Percentiles rank a stretch among this genome's conserved stretches.
Evolutionary conservation across 257 asterid genomes (phyloP).

Genomic region (Rauvolfia tetraphylla): DNA sequence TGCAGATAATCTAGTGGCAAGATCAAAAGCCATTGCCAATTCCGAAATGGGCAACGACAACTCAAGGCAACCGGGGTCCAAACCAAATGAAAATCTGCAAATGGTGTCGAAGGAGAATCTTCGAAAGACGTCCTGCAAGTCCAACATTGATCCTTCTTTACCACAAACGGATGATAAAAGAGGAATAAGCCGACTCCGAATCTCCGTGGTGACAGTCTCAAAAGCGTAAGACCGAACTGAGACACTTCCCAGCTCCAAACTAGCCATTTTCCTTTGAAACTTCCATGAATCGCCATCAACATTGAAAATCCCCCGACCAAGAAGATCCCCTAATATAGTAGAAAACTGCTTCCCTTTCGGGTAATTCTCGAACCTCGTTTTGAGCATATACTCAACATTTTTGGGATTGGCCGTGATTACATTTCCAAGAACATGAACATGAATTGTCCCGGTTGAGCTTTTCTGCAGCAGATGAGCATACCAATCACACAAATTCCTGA

Average conservation of each 20-base stretch:
- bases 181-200: conserved; percentile 54
- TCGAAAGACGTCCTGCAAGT: conserved; percentile 70
- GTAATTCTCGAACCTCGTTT: conserved; percentile 54
- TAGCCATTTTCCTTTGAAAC: conserved; percentile 71
- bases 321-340: conserved; percentile 54
- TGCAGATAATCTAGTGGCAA: conserved; percentile 68
- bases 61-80: conserved; percentile 62
- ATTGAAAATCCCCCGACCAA: conserved; percentile 81
- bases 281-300: conserved; percentile 84
- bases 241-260: conserved; percentile 54
- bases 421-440: conserved; percentile 61
- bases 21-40: conserved; percentile 58
- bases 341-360: conserved; percentile 75
- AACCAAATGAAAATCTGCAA: conserved; percentile 63
- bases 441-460: conserved; percentile 62
- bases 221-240: conserved; percentile 61
- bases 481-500: conserved; percentile 75
- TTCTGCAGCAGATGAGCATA: conserved; percentile 57
- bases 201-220: conserved; percentile 40
- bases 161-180: conserved; percentile 26
- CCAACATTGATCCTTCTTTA: conserved; percentile 17
- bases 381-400: conserved; percentile 69
- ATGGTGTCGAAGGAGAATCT: conserved; percentile 71
- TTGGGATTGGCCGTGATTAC: conserved; percentile 56
- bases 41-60: conserved; percentile 51